Base-by-base conservation (phyloP, 257 asterid genomes). In the Solanum pinnatisectum region DNA sequence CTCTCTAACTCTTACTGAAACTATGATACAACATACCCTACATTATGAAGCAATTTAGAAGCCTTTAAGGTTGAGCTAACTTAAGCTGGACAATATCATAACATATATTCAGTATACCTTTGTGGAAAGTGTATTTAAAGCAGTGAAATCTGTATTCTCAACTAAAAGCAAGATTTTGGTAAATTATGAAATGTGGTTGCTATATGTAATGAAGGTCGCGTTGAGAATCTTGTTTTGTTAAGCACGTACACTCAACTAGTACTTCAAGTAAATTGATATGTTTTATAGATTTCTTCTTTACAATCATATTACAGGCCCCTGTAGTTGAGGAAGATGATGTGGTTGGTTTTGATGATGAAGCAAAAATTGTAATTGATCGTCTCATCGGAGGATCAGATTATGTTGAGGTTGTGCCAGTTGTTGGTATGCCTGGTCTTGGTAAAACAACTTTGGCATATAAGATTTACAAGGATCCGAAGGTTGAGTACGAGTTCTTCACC, bases 381-480 rank as follows among this genome's bases (percentile, higher is more conserved):
- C 92, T 93, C 67, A 89, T 11, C 0, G 90, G 88, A 32, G 93
- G 91, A 73, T 84, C 91, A 1, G 12, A 22, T 4, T 32, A 85
- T 6, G 87, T 92, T 23, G 93, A 87, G 35, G 91, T 89, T 60
- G 88, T 92, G 86, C 88, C 94, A 46, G 88, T 93, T 44, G 85
- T 91, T 36, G 95, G 95, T 10, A 93, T 92, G 94, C 93, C 93
- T 9, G 95, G 95, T 42, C 91, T 93, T 0, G 94, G 95, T 60
- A 93, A 93, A 90, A 93, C 94, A 5, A 91, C 93, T 2, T 81
- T 93, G 32, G 94, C 94, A 0, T 88, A 91, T 16, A 91, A 87
- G 86, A 84, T 92, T 18, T 93, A 44, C 15, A 86, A 87, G 11
- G 93, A 91, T 85, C 88, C 88, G 0, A 60, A 9, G 1, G 86